Conservation (phyloP, 2,329 filamentous ascomycete genomes). For the Pseudogymnoascus verrucosus region DNA sequence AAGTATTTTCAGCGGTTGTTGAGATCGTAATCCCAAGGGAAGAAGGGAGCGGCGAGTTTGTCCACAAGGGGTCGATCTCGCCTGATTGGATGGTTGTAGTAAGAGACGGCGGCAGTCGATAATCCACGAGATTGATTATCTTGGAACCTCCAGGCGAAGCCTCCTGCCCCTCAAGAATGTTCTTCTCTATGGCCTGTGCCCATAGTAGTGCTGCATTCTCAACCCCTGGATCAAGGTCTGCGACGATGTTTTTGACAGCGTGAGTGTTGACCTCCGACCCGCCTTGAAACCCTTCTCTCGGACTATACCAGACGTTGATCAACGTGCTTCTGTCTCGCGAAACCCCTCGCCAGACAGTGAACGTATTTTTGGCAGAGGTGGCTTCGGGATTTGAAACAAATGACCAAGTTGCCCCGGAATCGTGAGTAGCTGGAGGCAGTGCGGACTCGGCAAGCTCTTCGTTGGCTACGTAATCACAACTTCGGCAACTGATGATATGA, state of each 20-base stretch:
- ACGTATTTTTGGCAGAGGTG: constrained; percentile 3
- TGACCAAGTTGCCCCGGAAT: not conserved
- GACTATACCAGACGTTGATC: constrained; percentile 53
- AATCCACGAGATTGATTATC: constrained; percentile 34
- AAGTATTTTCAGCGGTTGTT: constrained; percentile 27
- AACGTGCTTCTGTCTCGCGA: constrained; percentile 59
- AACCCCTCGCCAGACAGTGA: constrained; percentile 53
- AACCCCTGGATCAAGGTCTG: constrained; percentile 64
- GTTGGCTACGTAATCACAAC: constrained; percentile 73
- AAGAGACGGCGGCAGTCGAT: constrained; percentile 22
- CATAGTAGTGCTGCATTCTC: constrained; percentile 50
- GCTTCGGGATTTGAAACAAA: not conserved
- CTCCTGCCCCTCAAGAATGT: not conserved
- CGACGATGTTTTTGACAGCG: constrained; percentile 57
- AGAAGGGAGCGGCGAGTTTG: constrained; percentile 7
- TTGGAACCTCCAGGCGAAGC: constrained; percentile 8
- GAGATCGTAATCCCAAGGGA: constrained; percentile 10
- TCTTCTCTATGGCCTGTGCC: constrained; percentile 23
- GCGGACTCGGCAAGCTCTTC: constrained; percentile 64
- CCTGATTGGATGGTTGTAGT: constrained; percentile 10
- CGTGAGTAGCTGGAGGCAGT: constrained; percentile 4
- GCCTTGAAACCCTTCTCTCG: not conserved
- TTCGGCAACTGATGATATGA: constrained; percentile 64
- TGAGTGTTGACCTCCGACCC: constrained; percentile 45
- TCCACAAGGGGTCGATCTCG: constrained; percentile 17